Conservation (phyloP, 768 basidiomycete genomes). For the Kwoniella sp. region DNA sequence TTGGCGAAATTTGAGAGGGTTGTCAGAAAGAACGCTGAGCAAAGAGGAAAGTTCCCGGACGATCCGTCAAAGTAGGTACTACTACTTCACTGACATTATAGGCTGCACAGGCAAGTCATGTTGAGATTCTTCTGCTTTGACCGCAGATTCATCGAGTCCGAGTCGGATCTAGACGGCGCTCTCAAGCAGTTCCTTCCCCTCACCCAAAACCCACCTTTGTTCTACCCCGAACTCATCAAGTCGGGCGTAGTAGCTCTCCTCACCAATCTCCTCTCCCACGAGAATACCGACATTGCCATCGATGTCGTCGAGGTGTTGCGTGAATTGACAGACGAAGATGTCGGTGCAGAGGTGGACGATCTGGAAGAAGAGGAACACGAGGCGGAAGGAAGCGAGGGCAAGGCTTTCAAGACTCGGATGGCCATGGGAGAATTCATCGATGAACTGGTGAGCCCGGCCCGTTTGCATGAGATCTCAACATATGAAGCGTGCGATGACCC, state of each 20-base stretch:
- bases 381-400: conserved; percentile 53
- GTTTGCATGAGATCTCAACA: neutral
- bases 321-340: conserved; percentile 96
- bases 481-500: no score
- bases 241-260: conserved; percentile 72
- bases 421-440: conserved; percentile 69
- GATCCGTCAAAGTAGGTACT: conserved; percentile 79
- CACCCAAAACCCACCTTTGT: conserved; percentile 76
- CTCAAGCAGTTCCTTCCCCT: conserved; percentile 86
- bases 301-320: conserved; percentile 89
- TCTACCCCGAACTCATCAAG: conserved; percentile 86
- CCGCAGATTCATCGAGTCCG: conserved; percentile 96
- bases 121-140: neutral
- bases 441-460: conserved; percentile 64
- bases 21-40: conserved; percentile 91
- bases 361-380: conserved; percentile 65
- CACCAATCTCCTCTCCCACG: conserved; percentile 85
- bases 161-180: conserved; percentile 86
- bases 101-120: conserved; percentile 21
- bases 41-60: conserved; percentile 89
- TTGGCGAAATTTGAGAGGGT: conserved; percentile 82
- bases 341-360: conserved; percentile 72
- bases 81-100: conserved; percentile 3
- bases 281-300: conserved; percentile 96
- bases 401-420: conserved; percentile 67